Conservation (phyloP, 257 asterid species). For the Haberlea rhodopensis region DNA sequence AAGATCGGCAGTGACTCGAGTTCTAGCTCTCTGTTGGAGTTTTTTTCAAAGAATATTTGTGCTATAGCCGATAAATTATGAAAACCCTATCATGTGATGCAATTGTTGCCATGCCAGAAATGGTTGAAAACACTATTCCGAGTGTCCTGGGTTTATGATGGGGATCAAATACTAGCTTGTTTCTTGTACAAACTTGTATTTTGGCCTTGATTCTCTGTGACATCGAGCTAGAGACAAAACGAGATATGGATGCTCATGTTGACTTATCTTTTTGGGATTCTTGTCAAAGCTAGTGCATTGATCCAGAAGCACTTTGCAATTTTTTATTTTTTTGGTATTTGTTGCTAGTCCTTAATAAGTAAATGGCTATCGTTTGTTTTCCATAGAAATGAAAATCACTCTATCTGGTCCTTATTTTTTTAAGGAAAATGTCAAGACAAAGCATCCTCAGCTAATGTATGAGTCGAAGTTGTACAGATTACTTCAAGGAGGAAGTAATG, state of each 20-base stretch:
- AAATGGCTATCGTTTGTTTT: not conserved
- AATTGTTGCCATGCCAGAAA: not conserved
- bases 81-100: too few relatives aligned
- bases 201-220: not conserved
- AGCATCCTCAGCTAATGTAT: slow-evolving; percentile 72
- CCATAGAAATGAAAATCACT: slow-evolving; percentile 2
- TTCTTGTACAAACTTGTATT: not conserved
- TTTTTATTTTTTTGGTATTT: not conserved
- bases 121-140: not conserved
- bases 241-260: not conserved
- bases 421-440: slow-evolving; percentile 87
- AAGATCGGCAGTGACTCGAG: not conserved
- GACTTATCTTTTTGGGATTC: not conserved
- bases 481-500: slow-evolving; percentile 88
- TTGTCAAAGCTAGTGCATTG: not conserved
- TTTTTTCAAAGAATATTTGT: not conserved
- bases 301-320: not conserved
- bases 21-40: not conserved
- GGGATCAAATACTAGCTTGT: not conserved
- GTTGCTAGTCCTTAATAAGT: too few relatives aligned
- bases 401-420: slow-evolving; percentile 23
- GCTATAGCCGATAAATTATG: not conserved
- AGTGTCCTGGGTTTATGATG: not conserved
- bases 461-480: slow-evolving; percentile 76
- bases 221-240: not conserved